These are phyloP conservation scores for Candida golubevii DNA, from an alignment of 805 yeast genomes.

Conservation along the genomic window DNA sequence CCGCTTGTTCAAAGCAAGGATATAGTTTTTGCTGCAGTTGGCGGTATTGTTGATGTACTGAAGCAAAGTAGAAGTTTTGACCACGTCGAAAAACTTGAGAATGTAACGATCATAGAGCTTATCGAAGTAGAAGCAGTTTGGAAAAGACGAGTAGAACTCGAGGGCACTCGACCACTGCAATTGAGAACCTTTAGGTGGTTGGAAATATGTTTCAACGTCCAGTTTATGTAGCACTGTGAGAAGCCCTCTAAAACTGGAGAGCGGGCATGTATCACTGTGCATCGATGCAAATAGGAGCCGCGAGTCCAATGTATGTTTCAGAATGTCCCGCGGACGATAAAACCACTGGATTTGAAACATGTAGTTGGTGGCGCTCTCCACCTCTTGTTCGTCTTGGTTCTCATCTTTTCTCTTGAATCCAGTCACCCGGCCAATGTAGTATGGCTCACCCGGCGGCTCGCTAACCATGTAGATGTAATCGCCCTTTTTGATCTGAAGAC, in stretches of 20 bases:
- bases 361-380: slow-evolving; percentile 43
- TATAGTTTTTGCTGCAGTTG: slow-evolving; percentile 56
- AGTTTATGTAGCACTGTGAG: slow-evolving; percentile 66
- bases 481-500: slow-evolving; percentile 39
- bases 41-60: slow-evolving; percentile 26
- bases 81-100: slow-evolving; percentile 73
- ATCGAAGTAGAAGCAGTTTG: slow-evolving; percentile 80
- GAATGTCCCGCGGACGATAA: slow-evolving; percentile 82
- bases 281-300: slow-evolving; percentile 77
- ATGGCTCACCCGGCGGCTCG: slow-evolving; percentile 94
- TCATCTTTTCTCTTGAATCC: slow-evolving; percentile 45
- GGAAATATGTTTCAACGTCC: slow-evolving; percentile 50
- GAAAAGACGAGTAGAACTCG: slow-evolving; percentile 49
- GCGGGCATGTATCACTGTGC: slow-evolving; percentile 81
- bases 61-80: slow-evolving; percentile 53
- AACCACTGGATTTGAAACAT: slow-evolving; percentile 82
- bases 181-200: slow-evolving; percentile 7
- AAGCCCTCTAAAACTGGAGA: slow-evolving; percentile 68
- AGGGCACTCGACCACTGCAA: slow-evolving; percentile 23
- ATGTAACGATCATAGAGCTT: slow-evolving; percentile 83
- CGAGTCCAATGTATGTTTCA: slow-evolving; percentile 62
- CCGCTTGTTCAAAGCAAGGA: slow-evolving; percentile 59
- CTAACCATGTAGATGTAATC: slow-evolving; percentile 80
- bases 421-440: slow-evolving; percentile 78
- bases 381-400: slow-evolving; percentile 3